These are phyloP conservation scores for Domatiomyces catenatus DNA, from an alignment of 2,329 filamentous ascomycete species.

Conservation along the genomic window DNA sequence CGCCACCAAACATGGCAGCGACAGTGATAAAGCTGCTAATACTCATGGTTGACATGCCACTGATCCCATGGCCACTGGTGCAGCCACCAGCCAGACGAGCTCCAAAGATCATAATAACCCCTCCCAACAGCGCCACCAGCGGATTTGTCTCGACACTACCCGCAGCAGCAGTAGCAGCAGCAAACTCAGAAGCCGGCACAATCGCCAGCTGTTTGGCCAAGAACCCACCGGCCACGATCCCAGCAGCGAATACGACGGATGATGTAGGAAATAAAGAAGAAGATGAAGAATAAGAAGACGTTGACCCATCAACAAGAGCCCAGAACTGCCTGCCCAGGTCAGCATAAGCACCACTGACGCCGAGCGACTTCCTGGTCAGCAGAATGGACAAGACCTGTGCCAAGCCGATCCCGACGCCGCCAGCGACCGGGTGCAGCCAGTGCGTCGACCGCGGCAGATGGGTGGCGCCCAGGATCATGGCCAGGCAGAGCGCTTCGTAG, in stretches of 20 bases:
- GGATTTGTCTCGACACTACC: background rate
- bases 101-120: slow-evolving; percentile 43
- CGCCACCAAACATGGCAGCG: slow-evolving; percentile 41
- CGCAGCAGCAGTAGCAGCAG: slow-evolving; percentile 18
- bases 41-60: slow-evolving; percentile 48
- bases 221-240: slow-evolving; percentile 28
- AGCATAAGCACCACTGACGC: slow-evolving; percentile 46
- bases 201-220: slow-evolving; percentile 9
- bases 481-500: slow-evolving; percentile 29
- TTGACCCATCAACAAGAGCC: background rate
- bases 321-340: slow-evolving; percentile 40
- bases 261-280: slow-evolving; percentile 25
- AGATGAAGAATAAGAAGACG: background rate
- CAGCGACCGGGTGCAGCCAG: slow-evolving; percentile 33
- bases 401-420: slow-evolving; percentile 43
- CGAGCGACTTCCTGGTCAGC: slow-evolving; percentile 38
- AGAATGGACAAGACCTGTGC: slow-evolving; percentile 43
- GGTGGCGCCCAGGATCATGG: slow-evolving; percentile 19
- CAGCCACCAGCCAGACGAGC: slow-evolving; percentile 50
- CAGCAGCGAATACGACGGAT: slow-evolving; percentile 36
- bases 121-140: slow-evolving; percentile 35
- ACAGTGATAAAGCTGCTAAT: slow-evolving; percentile 49
- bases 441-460: background rate
- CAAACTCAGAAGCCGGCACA: slow-evolving; percentile 2
- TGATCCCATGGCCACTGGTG: slow-evolving; percentile 55